Percentiles rank a stretch among this genome's conserved stretches.
phyloP scores from a whole-genome alignment of 1,284 basidiomycete species.

The Wolfiporia cocos region DNA sequence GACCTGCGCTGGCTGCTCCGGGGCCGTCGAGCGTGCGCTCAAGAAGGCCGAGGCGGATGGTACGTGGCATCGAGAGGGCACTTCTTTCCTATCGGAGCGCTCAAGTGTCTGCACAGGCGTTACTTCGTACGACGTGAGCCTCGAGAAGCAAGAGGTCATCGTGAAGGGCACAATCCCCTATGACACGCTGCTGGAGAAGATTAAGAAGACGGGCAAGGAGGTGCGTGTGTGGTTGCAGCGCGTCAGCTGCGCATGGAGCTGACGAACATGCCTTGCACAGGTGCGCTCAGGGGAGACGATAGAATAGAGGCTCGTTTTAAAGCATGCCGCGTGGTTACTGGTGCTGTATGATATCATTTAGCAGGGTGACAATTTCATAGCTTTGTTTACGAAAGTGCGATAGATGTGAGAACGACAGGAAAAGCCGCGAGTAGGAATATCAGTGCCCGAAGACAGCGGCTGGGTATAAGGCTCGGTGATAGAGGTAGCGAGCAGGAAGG shows the following conservation, averaged over 20 bases:
- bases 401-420: too few relatives aligned
- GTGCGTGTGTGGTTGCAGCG: conserved; percentile 28
- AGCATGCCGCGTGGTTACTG: not conserved
- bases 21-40: conserved; percentile 70
- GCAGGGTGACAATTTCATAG: too few relatives aligned
- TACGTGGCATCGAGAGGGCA: not conserved
- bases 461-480: too few relatives aligned
- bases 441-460: too few relatives aligned
- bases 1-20: conserved; percentile 80
- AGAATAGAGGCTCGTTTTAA: conserved; percentile 11
- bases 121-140: conserved; percentile 49
- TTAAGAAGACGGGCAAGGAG: conserved; percentile 87
- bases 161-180: conserved; percentile 61
- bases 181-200: conserved; percentile 65
- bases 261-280: conserved; percentile 14
- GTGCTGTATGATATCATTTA: not conserved
- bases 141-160: conserved; percentile 67
- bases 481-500: too few relatives aligned
- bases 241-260: conserved; percentile 2
- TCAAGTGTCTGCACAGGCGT: conserved; percentile 32
- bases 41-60: conserved; percentile 48
- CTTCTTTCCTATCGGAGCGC: too few relatives aligned
- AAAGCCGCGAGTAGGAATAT: too few relatives aligned
- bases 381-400: too few relatives aligned
- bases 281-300: conserved; percentile 35